Base-by-base conservation (phyloP, 2,329 filamentous ascomycete species). In the Pyrenochaeta sp. region DNA sequence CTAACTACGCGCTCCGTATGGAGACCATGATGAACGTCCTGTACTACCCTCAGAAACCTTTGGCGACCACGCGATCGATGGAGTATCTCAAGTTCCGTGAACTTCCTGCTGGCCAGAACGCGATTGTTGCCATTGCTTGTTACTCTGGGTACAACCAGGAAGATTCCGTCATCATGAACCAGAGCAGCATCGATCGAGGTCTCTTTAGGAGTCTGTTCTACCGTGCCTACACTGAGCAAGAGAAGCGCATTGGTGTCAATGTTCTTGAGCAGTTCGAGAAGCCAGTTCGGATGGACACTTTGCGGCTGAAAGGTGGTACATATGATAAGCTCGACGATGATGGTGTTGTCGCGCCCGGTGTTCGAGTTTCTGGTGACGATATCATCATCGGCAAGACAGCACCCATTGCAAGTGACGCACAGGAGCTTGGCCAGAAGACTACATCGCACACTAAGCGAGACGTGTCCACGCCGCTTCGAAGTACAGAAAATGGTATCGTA, bases 121-220 rank as follows among this genome's bases (percentile, higher is more conserved):
- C 95, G 22, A 99, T 99, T 70, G 95, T 99, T 12, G 96, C 95
- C 40, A 99, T 99, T 80, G 89, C 93, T 58, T 96, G 91, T 77
- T 99, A 99, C 81, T 97, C 93, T 53, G 95, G 95, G 59, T 99
- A 99, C 84, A 99, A 99, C 80, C 96, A 99, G 78, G 95, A 99
- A 92, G 95, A 99, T 88, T 99, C 95, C 67, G 94, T 99, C 67
- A 97, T 99, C 72, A 98, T 99, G 95, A 99, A 99, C 79, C 95
- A 99, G 82, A 97, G 93, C 81, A 97, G 93, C 79, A 98, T 99
- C 72, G 95, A 99, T 78, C 91, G 95, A 73, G 95, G 95, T 62
- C 85, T 99, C 4, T 99, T 99, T 89, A 88, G 96, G 73, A 97
- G 93, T 86, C 81, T 99, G 53, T 99, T 98, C 84, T 99, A 97